These are phyloP conservation scores for Delphinella strobiligena DNA, from an alignment of 2,329 filamentous ascomycete genomes.

Conservation along the genomic window DNA sequence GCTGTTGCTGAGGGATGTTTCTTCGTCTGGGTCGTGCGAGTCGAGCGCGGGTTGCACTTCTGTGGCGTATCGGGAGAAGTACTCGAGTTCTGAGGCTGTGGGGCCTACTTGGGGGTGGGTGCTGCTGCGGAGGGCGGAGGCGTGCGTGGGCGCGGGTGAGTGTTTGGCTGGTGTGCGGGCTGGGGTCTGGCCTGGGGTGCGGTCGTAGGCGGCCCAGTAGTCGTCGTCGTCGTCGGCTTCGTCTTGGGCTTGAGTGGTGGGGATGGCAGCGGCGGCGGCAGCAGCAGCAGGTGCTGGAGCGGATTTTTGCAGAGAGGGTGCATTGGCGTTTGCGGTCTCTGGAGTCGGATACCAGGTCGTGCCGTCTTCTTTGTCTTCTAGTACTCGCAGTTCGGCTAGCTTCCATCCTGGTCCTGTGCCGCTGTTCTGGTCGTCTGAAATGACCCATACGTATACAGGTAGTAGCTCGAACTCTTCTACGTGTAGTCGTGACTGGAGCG, in stretches of 20 bases:
- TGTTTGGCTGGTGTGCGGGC: conserved; percentile 39
- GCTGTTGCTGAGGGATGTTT: conserved; percentile 34
- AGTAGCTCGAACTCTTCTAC: conserved; percentile 50
- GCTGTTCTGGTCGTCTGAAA: conserved; percentile 48
- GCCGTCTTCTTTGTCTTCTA: conserved; percentile 42
- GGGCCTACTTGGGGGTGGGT: conserved; percentile 9
- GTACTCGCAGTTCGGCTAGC: conserved; percentile 56
- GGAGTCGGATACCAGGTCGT: conserved; percentile 46
- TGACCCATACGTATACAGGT: conserved; percentile 59
- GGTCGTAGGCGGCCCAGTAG: conserved; percentile 71
- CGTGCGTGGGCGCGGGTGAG: conserved; percentile 46
- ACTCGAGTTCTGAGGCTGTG: conserved; percentile 49
- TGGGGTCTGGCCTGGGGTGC: conserved; percentile 54
- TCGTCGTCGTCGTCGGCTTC: conserved; percentile 62
- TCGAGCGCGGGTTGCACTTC: conserved; percentile 71
- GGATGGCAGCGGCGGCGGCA: conserved; percentile 1
- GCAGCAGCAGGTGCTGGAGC: conserved; percentile 8
- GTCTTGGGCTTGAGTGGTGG: conserved; percentile 14
- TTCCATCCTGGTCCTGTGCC: conserved; percentile 51
- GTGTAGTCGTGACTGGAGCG: conserved; percentile 54
- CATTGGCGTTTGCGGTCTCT: conserved; percentile 46
- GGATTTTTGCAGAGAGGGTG: conserved; percentile 29
- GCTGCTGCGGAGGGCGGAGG: conserved; percentile 5
- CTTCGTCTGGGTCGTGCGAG: conserved; percentile 69
- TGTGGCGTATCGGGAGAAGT: conserved; percentile 63